phyloP scores from a whole-genome alignment of 768 basidiomycete species.

The Lepiota brunneoincarnata region DNA sequence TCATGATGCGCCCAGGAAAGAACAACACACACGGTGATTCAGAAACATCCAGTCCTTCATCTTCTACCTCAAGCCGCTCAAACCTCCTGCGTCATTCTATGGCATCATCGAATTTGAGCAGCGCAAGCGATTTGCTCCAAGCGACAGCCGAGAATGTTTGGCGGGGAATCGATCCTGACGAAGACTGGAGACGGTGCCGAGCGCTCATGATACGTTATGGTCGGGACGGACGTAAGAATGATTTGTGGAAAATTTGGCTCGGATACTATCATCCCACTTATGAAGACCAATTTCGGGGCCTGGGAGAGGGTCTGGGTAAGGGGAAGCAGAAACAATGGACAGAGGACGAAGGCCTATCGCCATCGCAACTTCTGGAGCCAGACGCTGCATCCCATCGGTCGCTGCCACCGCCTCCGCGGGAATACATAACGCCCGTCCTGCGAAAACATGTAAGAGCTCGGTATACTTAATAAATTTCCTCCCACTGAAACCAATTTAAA shows the following conservation, averaged over 20 bases:
- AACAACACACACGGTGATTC: slow-evolving; percentile 12
- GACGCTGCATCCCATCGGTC: slow-evolving; percentile 21
- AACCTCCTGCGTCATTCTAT: slow-evolving; percentile 23
- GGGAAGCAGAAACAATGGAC: slow-evolving; percentile 41
- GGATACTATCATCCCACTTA: slow-evolving; percentile 32
- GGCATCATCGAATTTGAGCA: slow-evolving; percentile 26
- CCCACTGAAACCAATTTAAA: slow-evolving; percentile 24
- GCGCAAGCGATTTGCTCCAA: slow-evolving; percentile 15
- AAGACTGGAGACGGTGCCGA: slow-evolving; percentile 62
- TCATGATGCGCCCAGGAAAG: slow-evolving; percentile 71
- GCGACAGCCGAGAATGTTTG: slow-evolving; percentile 18
- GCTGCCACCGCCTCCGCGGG: slow-evolving; percentile 29
- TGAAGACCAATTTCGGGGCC: slow-evolving; percentile 17
- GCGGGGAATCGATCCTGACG: slow-evolving; percentile 27
- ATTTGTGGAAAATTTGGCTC: slow-evolving; percentile 76
- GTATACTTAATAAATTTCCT: background rate
- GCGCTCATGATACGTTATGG: slow-evolving; percentile 48
- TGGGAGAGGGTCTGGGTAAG: slow-evolving; percentile 29
- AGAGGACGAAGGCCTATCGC: slow-evolving; percentile 37
- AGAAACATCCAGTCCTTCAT: slow-evolving; percentile 13
- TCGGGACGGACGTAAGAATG: slow-evolving; percentile 71
- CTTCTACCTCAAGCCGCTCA: background rate
- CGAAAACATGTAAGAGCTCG: slow-evolving; percentile 46
- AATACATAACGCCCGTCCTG: slow-evolving; percentile 50
- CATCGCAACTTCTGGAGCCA: slow-evolving; percentile 24